Base-by-base conservation (phyloP, 1,284 basidiomycete genomes). In the Moesziomyces parantarcticus region DNA sequence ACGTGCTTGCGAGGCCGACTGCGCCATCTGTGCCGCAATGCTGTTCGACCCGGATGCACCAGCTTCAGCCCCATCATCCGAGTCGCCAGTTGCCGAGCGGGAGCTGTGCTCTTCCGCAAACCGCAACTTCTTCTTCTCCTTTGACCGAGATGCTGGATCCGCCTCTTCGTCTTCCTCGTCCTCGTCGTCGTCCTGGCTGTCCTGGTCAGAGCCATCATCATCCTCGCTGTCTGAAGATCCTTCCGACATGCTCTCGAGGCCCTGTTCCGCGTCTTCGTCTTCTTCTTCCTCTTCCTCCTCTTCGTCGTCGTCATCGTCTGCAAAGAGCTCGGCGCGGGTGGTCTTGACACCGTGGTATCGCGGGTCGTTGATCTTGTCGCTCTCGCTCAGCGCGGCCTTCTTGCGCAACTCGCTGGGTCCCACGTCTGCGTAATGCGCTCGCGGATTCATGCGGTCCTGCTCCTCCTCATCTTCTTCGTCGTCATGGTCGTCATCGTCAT, bases 371-470 rank as follows among this genome's bases (percentile, higher is more conserved):
- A 79, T 52, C 36, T 48, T 62, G 29, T 75, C 68, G 51, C 67
- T 69, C 44, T 81, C 77, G 48, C 72, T 73, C 20, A 81, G 43
- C 0, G 59, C 52, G 1, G 76, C 74, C 47, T 75, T 74, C 25
- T 74, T 76, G 21, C 78, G 63, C 65, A 81, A 64, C 40, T 58
- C 45, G 58, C 77, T 78, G 10, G 64, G 34, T 0, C 54, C 76
- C 0, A 81, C 70, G 34, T 78, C 65, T 10, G 75, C 72, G 25
- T 79, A 79, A 54, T 81, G 77, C 7, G 63, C 58, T n/a, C 68
- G 52, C 23, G 77, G 70, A 29, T 73, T 59, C 45, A 56, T 57
- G 36, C 53, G 49, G 11, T 60, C 48, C 18, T 60, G 49, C 16
- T 77, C 60, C 3, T 58, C 60, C 9, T 65, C 60, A 18, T 63